These are phyloP conservation scores for Rhizophora mangle DNA, from an alignment of 345 rosid genomes.

Conservation along the genomic window DNA sequence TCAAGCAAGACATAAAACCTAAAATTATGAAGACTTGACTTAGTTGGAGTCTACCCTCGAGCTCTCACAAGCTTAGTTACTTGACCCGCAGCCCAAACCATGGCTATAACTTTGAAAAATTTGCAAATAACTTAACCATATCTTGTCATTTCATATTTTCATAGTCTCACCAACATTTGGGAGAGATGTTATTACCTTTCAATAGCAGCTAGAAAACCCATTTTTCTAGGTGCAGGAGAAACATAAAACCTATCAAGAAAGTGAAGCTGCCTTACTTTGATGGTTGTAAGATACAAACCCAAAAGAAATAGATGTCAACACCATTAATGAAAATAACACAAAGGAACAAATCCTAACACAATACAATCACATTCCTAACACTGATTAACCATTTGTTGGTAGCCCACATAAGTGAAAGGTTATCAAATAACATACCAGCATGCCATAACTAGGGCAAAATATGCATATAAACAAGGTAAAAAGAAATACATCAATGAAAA, in stretches of 20 bases:
- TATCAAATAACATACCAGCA: too few species aligned
- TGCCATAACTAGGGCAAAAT: too few species aligned
- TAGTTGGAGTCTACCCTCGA: conserved; percentile 63
- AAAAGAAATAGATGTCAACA: neutral
- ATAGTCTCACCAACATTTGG: conserved; percentile 12
- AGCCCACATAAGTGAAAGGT: too few species aligned
- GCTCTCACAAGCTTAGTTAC: conserved; percentile 82
- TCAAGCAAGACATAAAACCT: too few species aligned
- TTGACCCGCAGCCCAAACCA: conserved; percentile 99
- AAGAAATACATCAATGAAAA: too few species aligned
- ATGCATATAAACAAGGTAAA: too few species aligned
- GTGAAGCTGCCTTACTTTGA: neutral
- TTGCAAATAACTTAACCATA: conserved; percentile 37
- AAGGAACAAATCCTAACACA: too few species aligned
- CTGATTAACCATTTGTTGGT: too few species aligned
- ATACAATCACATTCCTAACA: too few species aligned
- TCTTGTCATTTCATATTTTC: conserved; percentile 7
- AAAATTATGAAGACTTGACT: too few species aligned
- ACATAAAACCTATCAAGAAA: conserved; percentile 65
- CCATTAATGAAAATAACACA: too few species aligned
- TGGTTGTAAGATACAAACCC: neutral
- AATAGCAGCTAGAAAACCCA: conserved; percentile 76
- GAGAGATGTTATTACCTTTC: conserved; percentile 50
- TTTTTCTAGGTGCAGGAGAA: conserved; percentile 75
- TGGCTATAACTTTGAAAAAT: conserved; percentile 85